Base-by-base conservation (phyloP, 225 moss, liverwort and hornwort species). In the Straminergon stramineum region DNA sequence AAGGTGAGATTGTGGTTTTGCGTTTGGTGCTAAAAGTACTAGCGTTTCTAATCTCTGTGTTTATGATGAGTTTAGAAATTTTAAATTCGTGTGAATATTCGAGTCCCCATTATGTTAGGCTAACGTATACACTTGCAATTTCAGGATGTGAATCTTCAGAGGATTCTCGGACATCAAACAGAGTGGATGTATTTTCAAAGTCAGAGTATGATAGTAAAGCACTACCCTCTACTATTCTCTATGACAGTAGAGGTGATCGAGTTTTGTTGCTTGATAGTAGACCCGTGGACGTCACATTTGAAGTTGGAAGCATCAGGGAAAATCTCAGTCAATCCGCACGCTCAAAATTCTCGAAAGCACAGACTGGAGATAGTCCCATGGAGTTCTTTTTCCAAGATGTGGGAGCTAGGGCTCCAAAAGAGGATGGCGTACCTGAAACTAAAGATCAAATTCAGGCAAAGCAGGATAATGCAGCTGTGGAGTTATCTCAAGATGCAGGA, bases 321-420 rank as follows among this genome's bases (percentile, higher is more conserved):
- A 90, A 70, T 30, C 75, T 55, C 32, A 80, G 83, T 84, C 85
- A 87, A 85, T 88, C 92, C 70, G 23, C 91, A 48, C 86, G 81
- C 19, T 82, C 88, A 62, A 85, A 89, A 26, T 88, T 82, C 63
- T 87, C 88, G 82, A 69, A 83, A 74, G 20, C 76, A 5, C 84
- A 89, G 70, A 60, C 67, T 84, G 87, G 64, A 89, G 90, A 86
- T 85, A 79, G 88, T 82, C 65, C 91, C 70, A 85, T 89, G 73
- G 89, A 91, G 78, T 26, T 74, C 12, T 87, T 89, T 68, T 85
- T 85, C 86, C 89, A 92, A 86, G 92, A 90, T 69, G 91, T 79
- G 65, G 91, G 61, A 82, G 35, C 58, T 75, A 39, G 60, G 85
- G 68, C 81, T 23, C 41, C 82, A 82, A 75, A 77, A 83, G 85